Evolutionary conservation across 139 green algal genomes (phyloP).

Genomic region (Tetradesmus obliquus): DNA sequence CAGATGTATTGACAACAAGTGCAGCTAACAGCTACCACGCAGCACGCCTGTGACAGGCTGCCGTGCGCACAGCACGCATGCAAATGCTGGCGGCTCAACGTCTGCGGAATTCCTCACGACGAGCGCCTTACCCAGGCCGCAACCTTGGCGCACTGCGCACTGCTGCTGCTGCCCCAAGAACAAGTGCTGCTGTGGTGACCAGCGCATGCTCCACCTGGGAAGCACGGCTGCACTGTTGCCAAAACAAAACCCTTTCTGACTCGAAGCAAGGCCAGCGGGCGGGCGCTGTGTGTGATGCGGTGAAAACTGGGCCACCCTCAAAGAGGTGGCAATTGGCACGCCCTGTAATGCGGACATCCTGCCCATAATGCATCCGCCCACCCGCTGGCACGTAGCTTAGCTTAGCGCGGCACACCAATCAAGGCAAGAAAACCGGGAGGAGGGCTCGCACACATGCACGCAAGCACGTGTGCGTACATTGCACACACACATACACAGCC

Average conservation of each 20-base stretch:
- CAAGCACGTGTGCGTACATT: not conserved
- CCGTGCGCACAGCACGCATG: conserved; percentile 1
- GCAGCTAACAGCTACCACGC: not conserved
- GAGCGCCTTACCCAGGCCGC: not conserved
- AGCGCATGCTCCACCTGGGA: not conserved
- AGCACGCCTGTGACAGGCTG: not conserved
- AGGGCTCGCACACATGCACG: not conserved
- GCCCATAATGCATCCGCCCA: not conserved
- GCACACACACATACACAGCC: not conserved
- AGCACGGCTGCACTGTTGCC: not conserved
- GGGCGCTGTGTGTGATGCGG: not conserved
- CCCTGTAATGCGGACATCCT: conserved; percentile 4
- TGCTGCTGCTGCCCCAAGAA: not conserved
- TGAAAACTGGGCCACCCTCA: not conserved
- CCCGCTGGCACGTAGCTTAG: not conserved
- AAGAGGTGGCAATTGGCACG: not conserved
- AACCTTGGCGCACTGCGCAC: not conserved
- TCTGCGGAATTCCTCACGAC: not conserved
- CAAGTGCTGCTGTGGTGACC: not conserved
- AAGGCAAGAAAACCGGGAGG: not conserved
- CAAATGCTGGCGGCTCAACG: not conserved
- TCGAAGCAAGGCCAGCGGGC: not conserved
- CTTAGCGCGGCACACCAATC: not conserved
- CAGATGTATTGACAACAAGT: not conserved
- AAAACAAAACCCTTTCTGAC: not conserved